These are phyloP conservation scores for Metschnikowia shivogae DNA, from an alignment of 805 yeast genomes.

Conservation along the genomic window DNA sequence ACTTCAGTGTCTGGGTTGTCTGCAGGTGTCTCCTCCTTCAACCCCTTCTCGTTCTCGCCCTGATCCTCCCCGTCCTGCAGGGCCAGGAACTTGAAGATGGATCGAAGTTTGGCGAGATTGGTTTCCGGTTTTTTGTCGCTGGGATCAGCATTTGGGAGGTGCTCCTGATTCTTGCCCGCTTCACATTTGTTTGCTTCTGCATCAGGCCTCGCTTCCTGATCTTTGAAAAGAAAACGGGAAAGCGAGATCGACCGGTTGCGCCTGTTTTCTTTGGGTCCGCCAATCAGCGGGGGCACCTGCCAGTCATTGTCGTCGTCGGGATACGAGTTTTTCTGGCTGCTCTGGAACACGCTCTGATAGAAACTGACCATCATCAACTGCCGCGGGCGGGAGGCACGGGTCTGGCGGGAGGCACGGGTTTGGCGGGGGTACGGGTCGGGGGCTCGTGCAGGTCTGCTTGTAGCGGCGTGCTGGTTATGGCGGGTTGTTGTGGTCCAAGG, in stretches of 20 bases:
- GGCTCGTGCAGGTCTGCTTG: too few relatives aligned
- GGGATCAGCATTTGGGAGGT: neutral
- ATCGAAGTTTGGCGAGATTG: constrained; percentile 7
- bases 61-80: constrained; percentile 11
- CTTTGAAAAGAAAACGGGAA: constrained; percentile 24
- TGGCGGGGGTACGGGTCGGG: neutral
- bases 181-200: neutral
- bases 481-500: neutral
- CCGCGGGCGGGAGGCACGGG: neutral
- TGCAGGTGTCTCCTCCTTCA: neutral
- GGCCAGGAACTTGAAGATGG: constrained; percentile 13
- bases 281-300: constrained; percentile 15
- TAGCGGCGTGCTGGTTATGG: neutral
- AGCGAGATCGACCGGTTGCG: constrained; percentile 25
- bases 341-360: constrained; percentile 17
- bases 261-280: constrained; percentile 1
- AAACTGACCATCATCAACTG: constrained; percentile 17
- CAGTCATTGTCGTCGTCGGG: constrained; percentile 17
- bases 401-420: neutral
- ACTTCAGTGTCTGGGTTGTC: too few relatives aligned
- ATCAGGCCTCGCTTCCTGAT: constrained; percentile 13
- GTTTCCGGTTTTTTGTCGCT: constrained; percentile 5
- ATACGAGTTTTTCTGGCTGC: constrained; percentile 8
- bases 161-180: constrained; percentile 1
- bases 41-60: neutral